Evolutionary conservation across 306 rosid species (phyloP).

Genomic region (Sphenostylis stenocarpa): DNA sequence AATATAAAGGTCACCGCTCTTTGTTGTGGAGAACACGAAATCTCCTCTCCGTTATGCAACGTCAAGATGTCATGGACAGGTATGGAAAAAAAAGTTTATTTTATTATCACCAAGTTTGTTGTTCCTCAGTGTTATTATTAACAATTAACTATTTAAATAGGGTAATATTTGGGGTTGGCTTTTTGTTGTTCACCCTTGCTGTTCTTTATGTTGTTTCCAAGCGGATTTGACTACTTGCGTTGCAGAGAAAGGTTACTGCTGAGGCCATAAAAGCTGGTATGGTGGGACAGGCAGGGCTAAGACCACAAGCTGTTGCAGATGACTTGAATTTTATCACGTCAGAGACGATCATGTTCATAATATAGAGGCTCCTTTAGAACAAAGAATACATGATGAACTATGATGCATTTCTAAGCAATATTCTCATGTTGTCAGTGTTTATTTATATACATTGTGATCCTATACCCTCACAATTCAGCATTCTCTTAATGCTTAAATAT

Average conservation of each 20-base stretch:
- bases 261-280: constrained; percentile 82
- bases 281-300: constrained; percentile 51
- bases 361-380: constrained; percentile 48
- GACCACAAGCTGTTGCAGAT: constrained; percentile 52
- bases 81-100: constrained; percentile 15
- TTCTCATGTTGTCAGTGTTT: neutral
- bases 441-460: neutral
- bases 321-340: constrained; percentile 49
- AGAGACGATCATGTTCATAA: constrained; percentile 42
- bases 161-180: constrained; percentile 68
- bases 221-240: constrained; percentile 67
- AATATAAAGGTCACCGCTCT: constrained; percentile 88
- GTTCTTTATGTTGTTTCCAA: constrained; percentile 86
- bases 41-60: constrained; percentile 89
- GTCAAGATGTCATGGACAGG: constrained; percentile 95
- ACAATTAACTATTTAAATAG: constrained; percentile 45
- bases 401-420: constrained; percentile 32
- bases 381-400: constrained; percentile 68
- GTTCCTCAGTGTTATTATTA: constrained; percentile 6
- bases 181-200: constrained; percentile 71
- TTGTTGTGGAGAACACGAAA: constrained; percentile 75
- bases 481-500: neutral
- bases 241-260: constrained; percentile 73
- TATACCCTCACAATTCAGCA: neutral
- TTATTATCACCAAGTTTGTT: neutral